Percentiles rank a stretch among this genome's conserved stretches.
Evolutionary conservation across 441 rosid species (phyloP).

Genomic region (Arabidopsis lyrata): DNA sequence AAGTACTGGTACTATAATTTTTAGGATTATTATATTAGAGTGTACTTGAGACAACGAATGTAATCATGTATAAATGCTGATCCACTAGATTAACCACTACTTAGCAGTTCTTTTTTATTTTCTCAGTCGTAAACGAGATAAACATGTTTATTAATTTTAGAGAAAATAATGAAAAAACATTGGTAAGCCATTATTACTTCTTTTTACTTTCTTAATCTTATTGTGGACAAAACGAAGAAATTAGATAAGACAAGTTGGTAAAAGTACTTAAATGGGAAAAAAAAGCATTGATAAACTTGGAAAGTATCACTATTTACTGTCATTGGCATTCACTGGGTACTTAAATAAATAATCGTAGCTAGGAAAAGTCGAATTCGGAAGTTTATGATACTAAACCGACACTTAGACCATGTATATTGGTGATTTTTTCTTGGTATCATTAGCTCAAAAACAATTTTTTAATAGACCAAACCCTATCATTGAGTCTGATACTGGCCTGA

Average conservation of each 20-base stretch:
- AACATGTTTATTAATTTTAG: neutral
- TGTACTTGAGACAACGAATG: neutral
- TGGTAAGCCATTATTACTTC: neutral
- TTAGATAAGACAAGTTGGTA: neutral
- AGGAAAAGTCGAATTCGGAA: neutral
- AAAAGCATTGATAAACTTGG: neutral
- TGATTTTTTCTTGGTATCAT: too few relatives aligned
- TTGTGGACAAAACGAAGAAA: slow-evolving; percentile 7
- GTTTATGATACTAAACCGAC: neutral
- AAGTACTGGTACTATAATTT: too few relatives aligned
- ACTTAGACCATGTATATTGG: too few relatives aligned
- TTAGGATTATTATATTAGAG: neutral
- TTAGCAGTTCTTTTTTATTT: neutral
- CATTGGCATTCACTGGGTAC: slow-evolving; percentile 2
- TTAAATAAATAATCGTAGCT: neutral
- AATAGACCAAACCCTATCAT: too few relatives aligned
- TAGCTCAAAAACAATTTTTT: too few relatives aligned
- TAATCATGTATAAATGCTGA: neutral
- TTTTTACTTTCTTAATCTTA: slow-evolving; percentile 6
- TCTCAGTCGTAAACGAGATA: slow-evolving; percentile 15
- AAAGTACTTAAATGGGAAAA: neutral
- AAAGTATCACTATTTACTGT: neutral
- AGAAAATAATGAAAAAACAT: neutral
- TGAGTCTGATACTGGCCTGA: too few relatives aligned
- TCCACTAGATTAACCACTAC: slow-evolving; percentile 10